A percentile compares a stretch with the other conserved stretches of the same genome.
Evolutionary conservation across 345 rosid species (phyloP).

Genomic region (Gossypium thurberi): DNA sequence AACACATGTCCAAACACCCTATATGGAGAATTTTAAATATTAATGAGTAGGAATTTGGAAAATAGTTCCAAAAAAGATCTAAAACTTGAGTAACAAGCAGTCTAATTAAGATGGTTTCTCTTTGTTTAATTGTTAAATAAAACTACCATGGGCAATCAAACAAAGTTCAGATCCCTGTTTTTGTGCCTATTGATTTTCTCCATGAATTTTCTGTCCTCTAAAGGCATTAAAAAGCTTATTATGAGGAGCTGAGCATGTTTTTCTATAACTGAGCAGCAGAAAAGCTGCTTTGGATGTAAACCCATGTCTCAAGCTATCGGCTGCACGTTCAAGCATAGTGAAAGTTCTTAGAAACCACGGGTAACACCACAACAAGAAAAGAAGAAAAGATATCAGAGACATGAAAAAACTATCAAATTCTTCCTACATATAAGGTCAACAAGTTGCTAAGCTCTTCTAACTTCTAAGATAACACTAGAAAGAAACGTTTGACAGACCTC

Average conservation of each 20-base stretch:
- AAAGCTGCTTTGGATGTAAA: not conserved
- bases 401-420: not conserved
- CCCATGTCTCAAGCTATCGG: not conserved
- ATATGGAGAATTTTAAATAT: not conserved
- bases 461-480: not conserved
- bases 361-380: not conserved
- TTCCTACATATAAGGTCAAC: not conserved
- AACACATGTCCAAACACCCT: not conserved
- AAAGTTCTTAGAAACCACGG: not conserved
- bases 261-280: not conserved
- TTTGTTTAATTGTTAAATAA: not conserved
- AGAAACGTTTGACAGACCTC: conserved; percentile 45
- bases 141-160: not conserved
- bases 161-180: not conserved
- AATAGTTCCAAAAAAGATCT: not conserved
- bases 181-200: not conserved
- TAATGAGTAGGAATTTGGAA: not conserved
- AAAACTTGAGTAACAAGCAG: not conserved
- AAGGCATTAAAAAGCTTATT: not conserved
- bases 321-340: not conserved
- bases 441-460: not conserved
- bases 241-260: not conserved
- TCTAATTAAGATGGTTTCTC: not conserved
- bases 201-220: not conserved
- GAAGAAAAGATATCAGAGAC: not conserved